Evolutionary conservation across 1,284 basidiomycete genomes (phyloP), one percentile per base, ranked within the genome.

Genomic region (Crucibulum parvulum): DNA sequence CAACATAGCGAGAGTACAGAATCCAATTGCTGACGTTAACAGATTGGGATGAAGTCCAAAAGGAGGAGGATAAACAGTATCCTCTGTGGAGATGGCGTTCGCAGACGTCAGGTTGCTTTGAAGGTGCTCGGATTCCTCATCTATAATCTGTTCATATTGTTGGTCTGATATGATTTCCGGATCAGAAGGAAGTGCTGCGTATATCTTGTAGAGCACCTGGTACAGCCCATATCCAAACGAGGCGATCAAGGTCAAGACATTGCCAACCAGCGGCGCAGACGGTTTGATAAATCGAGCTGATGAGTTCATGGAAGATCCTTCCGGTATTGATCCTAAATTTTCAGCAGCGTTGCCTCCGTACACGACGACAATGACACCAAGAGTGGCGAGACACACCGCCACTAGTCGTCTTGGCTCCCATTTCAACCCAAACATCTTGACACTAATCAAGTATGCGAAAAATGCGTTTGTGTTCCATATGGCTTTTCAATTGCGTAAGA

Each of bases 401-500:
- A 84, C 68, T 38, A 93, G 78, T 45, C 86, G 87, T 54, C 85
- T 80, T 1, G 80, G 65, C 52, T 92, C 85, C 89, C 89, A 92
- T 62, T 79, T 77, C 34, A 85, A 75, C 34, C 82, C 77, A 59
- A 86, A 85, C 2, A 92, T 66, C 69, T 84, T 84, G 56, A 92
- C 86, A 7, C 87, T 84, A 67, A 94, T 82, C 39, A 92, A 66
- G 67, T 94, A 94, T 13, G 89, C 89, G 71, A 93, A 94, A 76
- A 94, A 92, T 4, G 92, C 91, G 69, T 93, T 93, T 8, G 90
- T 87, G 72, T 94, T 94, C 90, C 91, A 94, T 16, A 94, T 86
- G 11, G 92, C 92, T 68, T 65, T 53, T 41, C 45, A 56, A 38
- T 57, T 31, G 43, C 16, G 50, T 43, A 53, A 47, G 3, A 37